Evolutionary conservation across 2,329 filamentous ascomycete species (phyloP), one percentile per base, ranked within the genome.

Genomic region (Aspergillus quadricinctus): DNA sequence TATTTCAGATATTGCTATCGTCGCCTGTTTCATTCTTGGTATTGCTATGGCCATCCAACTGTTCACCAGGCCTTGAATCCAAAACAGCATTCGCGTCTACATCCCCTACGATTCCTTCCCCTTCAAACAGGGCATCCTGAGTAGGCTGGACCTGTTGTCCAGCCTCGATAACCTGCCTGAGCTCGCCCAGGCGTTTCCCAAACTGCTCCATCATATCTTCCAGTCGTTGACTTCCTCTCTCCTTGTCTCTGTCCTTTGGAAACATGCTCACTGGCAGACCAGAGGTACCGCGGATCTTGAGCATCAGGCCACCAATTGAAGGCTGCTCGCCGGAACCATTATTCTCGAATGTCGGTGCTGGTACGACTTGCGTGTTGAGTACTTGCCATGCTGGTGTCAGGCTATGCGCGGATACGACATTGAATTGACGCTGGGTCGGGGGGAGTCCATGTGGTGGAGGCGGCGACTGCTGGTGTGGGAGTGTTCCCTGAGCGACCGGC

Each of bases 381-480:
- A 88, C 79, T 65, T 88, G 85, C 87, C 93, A 97, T 50, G 88
- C 83, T 0, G 86, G 77, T 8, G 85, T 88, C 11, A 97, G 76
- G 59, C 88, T 92, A 45, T 88, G 85, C 1, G 89, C 88, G 55
- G 84, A 85, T 0, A 83, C 77, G 0, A 97, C 83, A 1, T 74
- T 77, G 53, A 74, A 77, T 27, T 54, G 77, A 66, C 46, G 87
- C 69, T 54, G 25, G 10, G 55, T 23, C 4, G 25, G 28, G 9
- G 4, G n/a, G 17, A 45, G 17, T 28, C 46, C 51, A 10, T 57
- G 25, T 3, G 40, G 53, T 55, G 54, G 53, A 50, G 58, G 50
- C 4, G 50, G 57, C 4, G 48, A 54, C 27, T 61, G 53, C 14
- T 54, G 55, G 48, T 54, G 35, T 8, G 41, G 10, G 2, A 19